These are phyloP conservation scores for Epichloe sp. DNA, from an alignment of 2,329 filamentous ascomycete genomes.

Conservation along the genomic window DNA sequence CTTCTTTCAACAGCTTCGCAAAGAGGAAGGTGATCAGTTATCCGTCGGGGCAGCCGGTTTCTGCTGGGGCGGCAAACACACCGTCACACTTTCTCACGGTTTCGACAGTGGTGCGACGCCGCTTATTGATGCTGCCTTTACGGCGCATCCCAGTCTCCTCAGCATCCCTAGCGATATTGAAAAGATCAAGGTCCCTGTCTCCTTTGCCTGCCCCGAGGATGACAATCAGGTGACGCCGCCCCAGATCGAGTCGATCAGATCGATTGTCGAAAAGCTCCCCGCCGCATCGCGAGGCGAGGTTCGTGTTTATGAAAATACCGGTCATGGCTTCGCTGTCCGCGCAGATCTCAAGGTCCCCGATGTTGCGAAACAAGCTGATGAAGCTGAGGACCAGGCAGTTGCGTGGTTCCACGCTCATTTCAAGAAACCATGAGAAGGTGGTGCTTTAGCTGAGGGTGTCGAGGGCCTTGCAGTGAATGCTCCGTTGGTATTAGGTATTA, in stretches of 20 bases:
- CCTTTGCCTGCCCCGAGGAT: conserved; percentile 31
- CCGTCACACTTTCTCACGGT: conserved; percentile 32
- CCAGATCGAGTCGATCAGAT: conserved; percentile 20
- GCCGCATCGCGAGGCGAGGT: conserved; percentile 22
- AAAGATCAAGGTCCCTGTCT: conserved; percentile 28
- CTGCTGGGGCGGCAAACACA: conserved; percentile 50
- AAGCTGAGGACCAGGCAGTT: conserved; percentile 21
- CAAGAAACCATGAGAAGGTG: background rate
- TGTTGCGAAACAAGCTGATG: conserved; percentile 14
- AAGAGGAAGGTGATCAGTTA: conserved; percentile 16
- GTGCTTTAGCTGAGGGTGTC: too few species aligned
- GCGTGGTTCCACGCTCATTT: conserved; percentile 20
- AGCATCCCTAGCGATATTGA: conserved; percentile 33
- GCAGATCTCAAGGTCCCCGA: conserved; percentile 16
- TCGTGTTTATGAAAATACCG: conserved; percentile 22
- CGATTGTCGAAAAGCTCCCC: conserved; percentile 21
- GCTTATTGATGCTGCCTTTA: conserved; percentile 38
- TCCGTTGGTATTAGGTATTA: too few species aligned
- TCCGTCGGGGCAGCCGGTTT: conserved; percentile 42
- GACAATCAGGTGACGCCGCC: conserved; percentile 26
- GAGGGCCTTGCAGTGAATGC: too few species aligned
- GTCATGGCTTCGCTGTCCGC: conserved; percentile 29
- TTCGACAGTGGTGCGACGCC: conserved; percentile 17
- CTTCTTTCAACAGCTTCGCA: conserved; percentile 25
- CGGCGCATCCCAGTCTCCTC: conserved; percentile 38